Base-by-base conservation (phyloP, 495 filamentous ascomycete species). In the Halenospora varia region DNA sequence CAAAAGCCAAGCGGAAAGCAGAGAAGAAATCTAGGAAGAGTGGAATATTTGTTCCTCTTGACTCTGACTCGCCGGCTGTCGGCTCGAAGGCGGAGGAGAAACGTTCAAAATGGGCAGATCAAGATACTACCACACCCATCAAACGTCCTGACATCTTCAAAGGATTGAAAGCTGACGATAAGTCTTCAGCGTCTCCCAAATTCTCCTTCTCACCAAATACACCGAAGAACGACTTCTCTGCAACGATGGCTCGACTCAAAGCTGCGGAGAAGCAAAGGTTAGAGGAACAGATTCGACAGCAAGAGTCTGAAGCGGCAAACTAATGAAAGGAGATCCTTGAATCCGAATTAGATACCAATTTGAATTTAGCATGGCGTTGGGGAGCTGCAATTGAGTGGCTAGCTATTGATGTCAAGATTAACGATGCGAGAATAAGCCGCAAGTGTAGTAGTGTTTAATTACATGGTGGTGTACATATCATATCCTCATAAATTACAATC, bases 131-230 rank as follows among this genome's bases (percentile, higher is more conserved):
- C 26, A 68, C 63, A 52, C 66, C 66, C 46, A 65, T 59, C 48
- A 68, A 68, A 65, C 59, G 66, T 52, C 61, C 63, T 29, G 61
- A 65, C 55, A 60, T 64, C 18, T 63, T 63, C 62, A 65, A 57
- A 60, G 57, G 62, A 63, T 59, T 63, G 53, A 65, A 68, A 65
- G 62, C 65, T 65, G 65, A 65, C 62, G 63, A 61, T 13, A 63
- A 61, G 51, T 61, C 62, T 65, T 62, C 62, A 65, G 65, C 62
- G 56, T 61, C 66, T 41, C 66, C 63, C 20, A 68, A 62, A 58
- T 68, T 68, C 63, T 66, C 63, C 10, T 68, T 68, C 44, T 66
- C 63, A 18, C 65, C 65, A 17, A 53, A 47, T 25, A 60, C 57
- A 6, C 44, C 61, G 45, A 63, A 52, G 44, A 65, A 57, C 18